Evolutionary conservation across 495 filamentous ascomycete genomes (phyloP), one percentile per base, ranked within the genome.

Genomic region (Neurospora terricola): DNA sequence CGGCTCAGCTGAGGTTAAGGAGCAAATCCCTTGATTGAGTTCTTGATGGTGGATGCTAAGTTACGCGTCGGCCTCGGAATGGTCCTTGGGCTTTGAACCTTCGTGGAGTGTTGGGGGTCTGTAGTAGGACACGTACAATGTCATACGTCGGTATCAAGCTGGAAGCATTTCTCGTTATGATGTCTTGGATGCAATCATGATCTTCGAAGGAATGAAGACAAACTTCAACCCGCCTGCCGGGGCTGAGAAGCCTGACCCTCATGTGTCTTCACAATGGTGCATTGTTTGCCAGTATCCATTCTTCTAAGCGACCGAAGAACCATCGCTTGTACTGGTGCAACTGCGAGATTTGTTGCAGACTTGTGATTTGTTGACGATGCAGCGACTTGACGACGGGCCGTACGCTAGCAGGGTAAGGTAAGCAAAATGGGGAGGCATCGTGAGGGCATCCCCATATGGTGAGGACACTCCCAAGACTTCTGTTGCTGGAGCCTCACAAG

Each of bases 1-100:
- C 12, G 10, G 66, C 48, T 27, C 11, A 8, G 14, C 69, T 36
- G 72, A 72, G 34, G n/a, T 59, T 30, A 76, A 66, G 75, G 74
- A 78, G 69, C 69, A 40, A 68, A 70, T 70, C 34, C 45, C 66
- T 21, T 74, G 48, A 66, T 62, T 34, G 54, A 30, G 27, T 18
- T 62, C 6, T 18, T 16, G 27, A 34, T 18, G 54, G 5, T 34
- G 54, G 14, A 18, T 16, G 54, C 7, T 7, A 5, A 34, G 54
- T 16, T 34, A 5, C 11, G 54, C 6, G 27, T 9, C 12, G 54
- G 14, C 0, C 12, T 8, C 0, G 27, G 12, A 18, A 62, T 34
- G 12, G 5, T 30, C 4, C 0, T 6, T 59, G 48, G 48, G 23
- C 3, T 16, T 34, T 27, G 23, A 18, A 62, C 5, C 0, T 54